Conservation (phyloP, 2,329 filamentous ascomycete genomes). For the Aspergillus ochraceus region DNA sequence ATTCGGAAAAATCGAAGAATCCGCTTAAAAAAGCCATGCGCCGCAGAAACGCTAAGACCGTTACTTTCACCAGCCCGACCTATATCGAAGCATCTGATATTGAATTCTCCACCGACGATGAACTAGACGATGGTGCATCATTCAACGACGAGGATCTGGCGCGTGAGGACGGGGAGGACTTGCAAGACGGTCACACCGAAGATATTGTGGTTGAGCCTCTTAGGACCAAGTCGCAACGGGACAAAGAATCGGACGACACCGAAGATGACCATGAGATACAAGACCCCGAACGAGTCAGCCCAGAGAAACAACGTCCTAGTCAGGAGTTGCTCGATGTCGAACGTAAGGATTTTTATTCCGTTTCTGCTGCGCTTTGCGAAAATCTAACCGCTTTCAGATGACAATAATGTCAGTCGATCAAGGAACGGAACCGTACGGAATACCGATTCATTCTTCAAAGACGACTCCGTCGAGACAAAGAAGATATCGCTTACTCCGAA, state of each 20-base stretch:
- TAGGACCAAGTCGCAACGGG: conserved; percentile 42
- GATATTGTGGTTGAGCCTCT: conserved; percentile 47
- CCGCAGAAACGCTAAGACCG: conserved; percentile 78
- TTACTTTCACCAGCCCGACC: conserved; percentile 80
- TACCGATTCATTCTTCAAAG: conserved; percentile 96
- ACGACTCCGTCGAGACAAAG: conserved; percentile 90
- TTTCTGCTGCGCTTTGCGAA: background rate
- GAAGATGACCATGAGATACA: conserved; percentile 23
- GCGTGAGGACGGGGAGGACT: conserved; percentile 34
- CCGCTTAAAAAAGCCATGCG: conserved; percentile 82
- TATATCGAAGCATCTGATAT: conserved; percentile 86
- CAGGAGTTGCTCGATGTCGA: conserved; percentile 64
- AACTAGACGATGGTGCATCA: conserved; percentile 53
- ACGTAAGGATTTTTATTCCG: conserved; percentile 27
- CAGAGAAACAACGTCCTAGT: conserved; percentile 53
- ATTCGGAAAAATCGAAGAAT: conserved; percentile 77
- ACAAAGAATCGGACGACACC: conserved; percentile 29
- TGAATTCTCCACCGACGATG: conserved; percentile 81
- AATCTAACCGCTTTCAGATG: conserved; percentile 24
- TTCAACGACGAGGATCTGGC: conserved; percentile 51
- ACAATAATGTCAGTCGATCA: conserved; percentile 53
- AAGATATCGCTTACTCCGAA: conserved; percentile 97
- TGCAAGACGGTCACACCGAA: conserved; percentile 33
- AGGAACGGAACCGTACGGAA: conserved; percentile 85
- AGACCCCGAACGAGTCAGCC: conserved; percentile 30